Conservation (phyloP, 2,329 filamentous ascomycete species). For the Fusarium drepaniforme region DNA sequence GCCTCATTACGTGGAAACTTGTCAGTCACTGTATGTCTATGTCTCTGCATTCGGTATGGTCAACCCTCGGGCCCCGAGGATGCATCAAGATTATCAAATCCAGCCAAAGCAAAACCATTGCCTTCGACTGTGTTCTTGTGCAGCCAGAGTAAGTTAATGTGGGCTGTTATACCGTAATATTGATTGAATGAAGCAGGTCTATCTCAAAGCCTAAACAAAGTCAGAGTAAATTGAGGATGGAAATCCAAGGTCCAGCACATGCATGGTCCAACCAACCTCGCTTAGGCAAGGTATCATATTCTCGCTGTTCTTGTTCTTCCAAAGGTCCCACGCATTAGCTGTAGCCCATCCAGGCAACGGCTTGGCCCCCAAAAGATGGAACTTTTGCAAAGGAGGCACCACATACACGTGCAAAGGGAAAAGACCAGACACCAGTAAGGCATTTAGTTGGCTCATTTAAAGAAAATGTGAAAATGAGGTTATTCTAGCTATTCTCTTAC, state of each 20-base stretch:
- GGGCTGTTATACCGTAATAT: too few species aligned
- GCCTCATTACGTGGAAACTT: not conserved
- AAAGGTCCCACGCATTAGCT: not conserved
- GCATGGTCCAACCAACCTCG: not conserved
- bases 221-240: not conserved
- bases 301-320: too few species aligned
- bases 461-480: not conserved
- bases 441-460: too few species aligned
- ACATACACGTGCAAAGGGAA: not conserved
- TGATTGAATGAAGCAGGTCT: too few species aligned
- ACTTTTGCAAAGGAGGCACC: not conserved
- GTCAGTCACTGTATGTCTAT: not conserved
- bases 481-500: not conserved
- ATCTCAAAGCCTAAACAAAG: too few species aligned
- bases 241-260: not conserved
- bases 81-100: not conserved
- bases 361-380: not conserved
- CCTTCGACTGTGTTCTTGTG: not conserved
- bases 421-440: too few species aligned
- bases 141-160: too few species aligned
- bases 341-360: not conserved
- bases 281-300: not conserved
- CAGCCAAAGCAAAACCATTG: not conserved
- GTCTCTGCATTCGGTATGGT: not conserved
- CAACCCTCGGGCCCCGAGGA: not conserved